These are phyloP conservation scores for Mesembryanthemum crystallinum DNA, from an alignment of 148 eudicot species.

Conservation along the genomic window DNA sequence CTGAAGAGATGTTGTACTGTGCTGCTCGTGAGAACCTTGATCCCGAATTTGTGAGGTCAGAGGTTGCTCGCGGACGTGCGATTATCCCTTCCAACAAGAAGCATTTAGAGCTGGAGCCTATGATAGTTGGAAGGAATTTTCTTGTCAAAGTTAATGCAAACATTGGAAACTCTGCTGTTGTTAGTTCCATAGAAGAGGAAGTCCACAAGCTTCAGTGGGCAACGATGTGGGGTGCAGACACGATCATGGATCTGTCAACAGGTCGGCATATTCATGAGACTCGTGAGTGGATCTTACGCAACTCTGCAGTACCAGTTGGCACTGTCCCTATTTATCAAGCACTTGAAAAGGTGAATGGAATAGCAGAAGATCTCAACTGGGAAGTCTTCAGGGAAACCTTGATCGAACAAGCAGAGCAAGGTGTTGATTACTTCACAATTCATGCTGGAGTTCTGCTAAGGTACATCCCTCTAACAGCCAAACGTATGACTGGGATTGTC, in stretches of 20 bases:
- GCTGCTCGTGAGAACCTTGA: slow-evolving; percentile 94
- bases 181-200: slow-evolving; percentile 97
- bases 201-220: slow-evolving; percentile 99
- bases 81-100: slow-evolving; percentile 96
- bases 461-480: slow-evolving; percentile 90
- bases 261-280: slow-evolving; percentile 98
- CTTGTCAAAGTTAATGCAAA: slow-evolving; percentile 94
- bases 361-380: slow-evolving; percentile 91
- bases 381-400: slow-evolving; percentile 83
- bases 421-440: slow-evolving; percentile 96
- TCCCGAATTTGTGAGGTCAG: slow-evolving; percentile 92
- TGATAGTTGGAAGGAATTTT: slow-evolving; percentile 96
- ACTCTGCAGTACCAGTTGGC: slow-evolving; percentile 95
- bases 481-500: slow-evolving; percentile 96
- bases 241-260: slow-evolving; percentile 95
- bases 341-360: slow-evolving; percentile 87
- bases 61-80: slow-evolving; percentile 98
- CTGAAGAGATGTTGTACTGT: slow-evolving; percentile 92
- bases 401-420: slow-evolving; percentile 99
- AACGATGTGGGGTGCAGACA: slow-evolving; percentile 99
- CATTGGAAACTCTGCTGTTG: slow-evolving; percentile 96
- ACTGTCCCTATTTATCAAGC: slow-evolving; percentile 99
- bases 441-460: slow-evolving; percentile 94
- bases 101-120: slow-evolving; percentile 91
- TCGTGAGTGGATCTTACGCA: slow-evolving; percentile 95